These are phyloP conservation scores for Penicillium angulare DNA, from an alignment of 495 filamentous ascomycete species.

Conservation along the genomic window DNA sequence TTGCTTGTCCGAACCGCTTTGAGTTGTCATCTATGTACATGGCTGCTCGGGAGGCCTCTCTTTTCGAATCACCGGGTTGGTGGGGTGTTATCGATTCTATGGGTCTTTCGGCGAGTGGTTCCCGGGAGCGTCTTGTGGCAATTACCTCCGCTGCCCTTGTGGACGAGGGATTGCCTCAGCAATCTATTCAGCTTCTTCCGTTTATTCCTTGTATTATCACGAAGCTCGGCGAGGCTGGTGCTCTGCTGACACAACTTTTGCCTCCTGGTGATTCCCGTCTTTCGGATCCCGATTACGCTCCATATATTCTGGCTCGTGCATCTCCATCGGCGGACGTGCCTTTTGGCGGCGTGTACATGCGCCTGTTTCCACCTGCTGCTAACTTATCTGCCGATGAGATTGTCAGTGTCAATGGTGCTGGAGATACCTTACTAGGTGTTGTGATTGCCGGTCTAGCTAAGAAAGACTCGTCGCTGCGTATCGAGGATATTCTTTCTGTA, in stretches of 20 bases:
- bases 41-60: slow-evolving; percentile 56
- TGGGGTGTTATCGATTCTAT: slow-evolving; percentile 76
- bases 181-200: slow-evolving; percentile 80
- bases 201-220: slow-evolving; percentile 81
- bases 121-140: slow-evolving; percentile 60
- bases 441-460: slow-evolving; percentile 65
- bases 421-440: slow-evolving; percentile 88
- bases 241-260: slow-evolving; percentile 72
- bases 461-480: slow-evolving; percentile 11
- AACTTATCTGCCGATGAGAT: slow-evolving; percentile 58
- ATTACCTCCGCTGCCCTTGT: slow-evolving; percentile 61
- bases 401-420: slow-evolving; percentile 89
- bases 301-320: slow-evolving; percentile 66
- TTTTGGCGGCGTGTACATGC: slow-evolving; percentile 82
- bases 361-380: slow-evolving; percentile 69
- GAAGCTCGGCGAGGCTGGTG: slow-evolving; percentile 79
- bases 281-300: slow-evolving; percentile 54
- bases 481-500: slow-evolving; percentile 45
- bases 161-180: slow-evolving; percentile 79
- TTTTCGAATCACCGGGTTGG: slow-evolving; percentile 69
- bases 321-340: slow-evolving; percentile 40
- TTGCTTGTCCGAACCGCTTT: slow-evolving; percentile 78
- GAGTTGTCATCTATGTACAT: slow-evolving; percentile 77
- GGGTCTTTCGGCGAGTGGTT: slow-evolving; percentile 54
- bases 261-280: slow-evolving; percentile 61